Evolutionary conservation across 768 basidiomycete genomes (phyloP).

Genomic region (Mycena haematopus): DNA sequence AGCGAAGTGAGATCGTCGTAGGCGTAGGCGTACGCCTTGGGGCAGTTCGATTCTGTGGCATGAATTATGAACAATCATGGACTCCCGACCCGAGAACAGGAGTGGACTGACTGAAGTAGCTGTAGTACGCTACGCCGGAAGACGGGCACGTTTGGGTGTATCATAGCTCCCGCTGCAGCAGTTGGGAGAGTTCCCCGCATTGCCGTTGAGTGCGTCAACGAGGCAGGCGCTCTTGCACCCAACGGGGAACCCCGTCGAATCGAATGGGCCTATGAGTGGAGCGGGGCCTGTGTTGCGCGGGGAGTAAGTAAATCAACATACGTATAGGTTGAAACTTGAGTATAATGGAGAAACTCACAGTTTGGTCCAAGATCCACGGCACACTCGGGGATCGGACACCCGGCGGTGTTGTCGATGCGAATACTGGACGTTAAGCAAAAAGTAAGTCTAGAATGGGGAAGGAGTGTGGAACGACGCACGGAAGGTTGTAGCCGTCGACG

Average conservation of each 20-base stretch:
- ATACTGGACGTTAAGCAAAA: too few relatives aligned
- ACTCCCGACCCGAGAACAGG: neutral
- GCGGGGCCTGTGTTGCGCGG: neutral
- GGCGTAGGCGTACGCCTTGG: slow-evolving; percentile 45
- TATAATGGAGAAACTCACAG: slow-evolving; percentile 1
- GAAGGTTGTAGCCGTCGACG: neutral
- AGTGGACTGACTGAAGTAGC: neutral
- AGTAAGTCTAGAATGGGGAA: too few relatives aligned
- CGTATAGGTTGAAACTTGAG: neutral
- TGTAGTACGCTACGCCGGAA: slow-evolving; percentile 45
- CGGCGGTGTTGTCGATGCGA: slow-evolving; percentile 12
- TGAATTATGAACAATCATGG: neutral
- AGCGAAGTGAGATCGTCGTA: slow-evolving; percentile 45
- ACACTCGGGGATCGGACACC: neutral
- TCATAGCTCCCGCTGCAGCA: slow-evolving; percentile 19
- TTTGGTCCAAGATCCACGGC: slow-evolving; percentile 26
- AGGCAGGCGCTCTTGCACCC: neutral
- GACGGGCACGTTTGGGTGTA: slow-evolving; percentile 51
- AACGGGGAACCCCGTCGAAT: neutral
- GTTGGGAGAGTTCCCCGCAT: neutral
- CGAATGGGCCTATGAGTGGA: neutral
- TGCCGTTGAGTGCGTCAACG: neutral
- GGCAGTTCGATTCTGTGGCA: slow-evolving; percentile 35
- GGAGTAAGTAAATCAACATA: neutral
- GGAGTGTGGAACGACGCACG: too few relatives aligned